Evolutionary conservation across 257 asterid species (phyloP), one percentile per base, ranked within the genome.

Genomic region (Solanum peruvianum): DNA sequence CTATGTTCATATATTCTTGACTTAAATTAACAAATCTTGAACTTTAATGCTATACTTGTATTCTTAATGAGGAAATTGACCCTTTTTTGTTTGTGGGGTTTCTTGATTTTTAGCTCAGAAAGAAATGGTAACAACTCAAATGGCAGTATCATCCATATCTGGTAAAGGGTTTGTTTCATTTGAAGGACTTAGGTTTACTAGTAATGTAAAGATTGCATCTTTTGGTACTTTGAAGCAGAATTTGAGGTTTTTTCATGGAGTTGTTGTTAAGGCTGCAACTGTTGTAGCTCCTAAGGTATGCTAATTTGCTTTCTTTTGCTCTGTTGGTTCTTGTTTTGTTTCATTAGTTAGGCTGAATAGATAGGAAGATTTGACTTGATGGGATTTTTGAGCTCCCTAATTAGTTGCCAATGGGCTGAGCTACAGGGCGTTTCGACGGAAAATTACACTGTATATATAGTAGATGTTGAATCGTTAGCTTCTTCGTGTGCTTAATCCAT

Each of bases 261-360:
- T 96, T 89, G 93, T 91, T 78, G 98, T 96, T 70, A 95, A 93
- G 91, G 98, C 98, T 77, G 96, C 98, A 49, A 92, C 98, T 1
- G 90, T 91, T 49, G 96, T 97, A 80, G 92, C 99, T 21, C 98
- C 99, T 49, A 97, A 97, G 98, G 98, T 96, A 86, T 10, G 71
- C 23, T 35, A 69, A 18, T 9, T 18, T 71, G 15, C 25, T 33
- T 2, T 70, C 2, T 27, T 70, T 70, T 70, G 2, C 77, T 70
- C 44, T 18, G 15, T 18, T 33, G 27, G 44, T 35, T 71, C 27
- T 35, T 71, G 47, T 71, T 71, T 35, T 71, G 7, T 71, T 35
- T 33, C 80, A 35, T 70, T 70, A 31, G 42, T 31, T 69, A 69
- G 76, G 76, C n/a, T 69, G 73, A 69, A 31, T 69, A 29, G 76